These are phyloP conservation scores for Lentinula sp. DNA, from an alignment of 768 basidiomycete genomes.

Conservation along the genomic window DNA sequence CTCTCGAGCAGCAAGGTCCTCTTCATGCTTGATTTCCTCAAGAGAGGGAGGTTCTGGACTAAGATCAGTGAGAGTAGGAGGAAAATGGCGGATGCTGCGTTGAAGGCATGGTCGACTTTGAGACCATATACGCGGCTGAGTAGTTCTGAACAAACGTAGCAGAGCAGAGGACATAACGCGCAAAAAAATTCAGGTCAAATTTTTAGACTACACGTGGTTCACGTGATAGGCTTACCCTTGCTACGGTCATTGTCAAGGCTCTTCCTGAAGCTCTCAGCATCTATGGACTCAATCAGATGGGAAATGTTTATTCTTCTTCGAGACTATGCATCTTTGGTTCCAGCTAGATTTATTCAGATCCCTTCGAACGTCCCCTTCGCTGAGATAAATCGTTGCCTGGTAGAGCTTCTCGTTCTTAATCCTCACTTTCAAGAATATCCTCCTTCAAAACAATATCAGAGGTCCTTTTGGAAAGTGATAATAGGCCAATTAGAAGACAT, in stretches of 20 bases:
- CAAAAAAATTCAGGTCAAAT: not conserved
- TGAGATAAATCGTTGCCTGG: constrained; percentile 48
- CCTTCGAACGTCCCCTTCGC: constrained; percentile 31
- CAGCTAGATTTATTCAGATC: constrained; percentile 34
- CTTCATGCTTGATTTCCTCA: constrained; percentile 2
- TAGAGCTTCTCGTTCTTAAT: constrained; percentile 41
- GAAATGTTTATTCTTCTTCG: constrained; percentile 41
- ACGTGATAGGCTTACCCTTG: not conserved
- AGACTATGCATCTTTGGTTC: constrained; percentile 46
- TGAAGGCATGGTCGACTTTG: constrained; percentile 13
- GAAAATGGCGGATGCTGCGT: constrained; percentile 23
- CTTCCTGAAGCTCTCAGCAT: too few relatives aligned
- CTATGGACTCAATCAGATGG: constrained; percentile 14
- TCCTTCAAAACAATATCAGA: constrained; percentile 59
- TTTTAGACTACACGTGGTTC: not conserved
- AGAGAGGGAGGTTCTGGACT: constrained; percentile 20
- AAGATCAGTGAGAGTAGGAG: constrained; percentile 13
- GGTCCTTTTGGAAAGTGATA: constrained; percentile 69
- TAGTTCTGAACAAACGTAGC: constrained; percentile 21
- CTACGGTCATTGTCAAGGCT: not conserved
- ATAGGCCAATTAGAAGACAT: constrained; percentile 47
- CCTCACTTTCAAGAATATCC: constrained; percentile 52
- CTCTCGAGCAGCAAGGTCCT: not conserved
- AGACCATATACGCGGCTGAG: constrained; percentile 23
- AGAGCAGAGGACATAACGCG: constrained; percentile 4